phyloP scores from a whole-genome alignment of 2,329 filamentous ascomycete species.

The Elsinoe necatrix region DNA sequence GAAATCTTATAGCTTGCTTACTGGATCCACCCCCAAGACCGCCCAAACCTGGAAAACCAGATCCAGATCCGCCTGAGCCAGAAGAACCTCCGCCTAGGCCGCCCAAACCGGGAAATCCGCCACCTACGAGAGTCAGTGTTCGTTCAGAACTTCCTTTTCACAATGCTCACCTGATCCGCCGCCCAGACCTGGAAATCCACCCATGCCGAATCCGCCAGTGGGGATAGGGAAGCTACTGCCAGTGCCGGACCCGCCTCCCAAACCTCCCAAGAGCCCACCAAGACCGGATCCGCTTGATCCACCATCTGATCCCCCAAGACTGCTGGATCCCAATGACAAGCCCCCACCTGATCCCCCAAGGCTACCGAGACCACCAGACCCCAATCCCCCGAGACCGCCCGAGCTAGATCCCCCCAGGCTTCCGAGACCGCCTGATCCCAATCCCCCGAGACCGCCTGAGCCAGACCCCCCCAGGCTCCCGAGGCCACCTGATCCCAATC shows the following conservation, averaged over 20 bases:
- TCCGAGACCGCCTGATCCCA: neutral
- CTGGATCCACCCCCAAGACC: neutral
- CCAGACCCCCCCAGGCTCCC: conserved; percentile 3
- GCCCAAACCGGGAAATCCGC: conserved; percentile 7
- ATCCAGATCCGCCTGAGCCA: neutral
- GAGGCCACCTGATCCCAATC: neutral
- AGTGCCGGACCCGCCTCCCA: conserved; percentile 6
- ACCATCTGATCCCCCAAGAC: neutral
- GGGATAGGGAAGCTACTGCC: neutral
- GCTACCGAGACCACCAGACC: neutral
- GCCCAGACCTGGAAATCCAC: neutral
- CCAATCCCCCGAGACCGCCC: neutral
- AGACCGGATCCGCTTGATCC: neutral
- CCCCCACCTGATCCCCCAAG: neutral
- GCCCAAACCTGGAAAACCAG: conserved; percentile 1
- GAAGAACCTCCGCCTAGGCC: neutral
- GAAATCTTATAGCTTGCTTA: neutral
- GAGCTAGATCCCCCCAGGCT: neutral
- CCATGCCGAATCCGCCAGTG: neutral
- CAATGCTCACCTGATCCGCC: neutral
- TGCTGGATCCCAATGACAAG: neutral
- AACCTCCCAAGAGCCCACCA: neutral
- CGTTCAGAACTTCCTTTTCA: no score
- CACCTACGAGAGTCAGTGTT: no score
- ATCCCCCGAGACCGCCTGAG: neutral